A percentile compares a stretch with the other conserved stretches of the same genome.
Evolutionary conservation across 1,139 yeast species (phyloP).

Genomic region (Pichia sp.): DNA sequence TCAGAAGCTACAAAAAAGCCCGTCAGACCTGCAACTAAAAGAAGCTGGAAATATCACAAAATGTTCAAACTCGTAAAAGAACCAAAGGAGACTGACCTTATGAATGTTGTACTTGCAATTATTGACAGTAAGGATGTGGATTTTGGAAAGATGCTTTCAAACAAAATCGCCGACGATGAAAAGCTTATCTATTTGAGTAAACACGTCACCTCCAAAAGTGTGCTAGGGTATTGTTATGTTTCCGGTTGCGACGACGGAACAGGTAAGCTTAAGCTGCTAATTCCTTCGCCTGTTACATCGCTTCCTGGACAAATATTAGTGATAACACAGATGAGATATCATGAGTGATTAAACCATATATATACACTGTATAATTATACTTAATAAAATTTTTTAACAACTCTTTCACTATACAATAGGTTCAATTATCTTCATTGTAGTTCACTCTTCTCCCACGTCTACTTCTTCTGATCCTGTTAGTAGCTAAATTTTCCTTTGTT

Average conservation of each 20-base stretch:
- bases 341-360: slow-evolving; percentile 44
- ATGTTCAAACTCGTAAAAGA: slow-evolving; percentile 11
- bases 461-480: neutral
- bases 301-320: slow-evolving; percentile 68
- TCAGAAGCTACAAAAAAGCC: neutral
- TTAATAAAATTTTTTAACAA: neutral
- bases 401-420: neutral
- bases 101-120: slow-evolving; percentile 29
- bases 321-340: slow-evolving; percentile 64
- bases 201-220: slow-evolving; percentile 18
- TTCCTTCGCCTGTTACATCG: slow-evolving; percentile 74
- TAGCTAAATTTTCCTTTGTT: neutral
- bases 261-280: slow-evolving; percentile 63
- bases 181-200: slow-evolving; percentile 9
- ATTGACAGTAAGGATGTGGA: slow-evolving; percentile 28
- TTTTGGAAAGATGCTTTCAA: slow-evolving; percentile 14
- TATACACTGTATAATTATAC: slow-evolving; percentile 1
- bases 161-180: slow-evolving; percentile 9
- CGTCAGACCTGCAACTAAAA: neutral
- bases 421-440: slow-evolving; percentile 9
- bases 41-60: slow-evolving; percentile 44
- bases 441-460: slow-evolving; percentile 12
- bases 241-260: slow-evolving; percentile 58
- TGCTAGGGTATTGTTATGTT: slow-evolving; percentile 43
- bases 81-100: slow-evolving; percentile 23